phyloP scores from a whole-genome alignment of 805 yeast species.

The Ogataea corticis region DNA sequence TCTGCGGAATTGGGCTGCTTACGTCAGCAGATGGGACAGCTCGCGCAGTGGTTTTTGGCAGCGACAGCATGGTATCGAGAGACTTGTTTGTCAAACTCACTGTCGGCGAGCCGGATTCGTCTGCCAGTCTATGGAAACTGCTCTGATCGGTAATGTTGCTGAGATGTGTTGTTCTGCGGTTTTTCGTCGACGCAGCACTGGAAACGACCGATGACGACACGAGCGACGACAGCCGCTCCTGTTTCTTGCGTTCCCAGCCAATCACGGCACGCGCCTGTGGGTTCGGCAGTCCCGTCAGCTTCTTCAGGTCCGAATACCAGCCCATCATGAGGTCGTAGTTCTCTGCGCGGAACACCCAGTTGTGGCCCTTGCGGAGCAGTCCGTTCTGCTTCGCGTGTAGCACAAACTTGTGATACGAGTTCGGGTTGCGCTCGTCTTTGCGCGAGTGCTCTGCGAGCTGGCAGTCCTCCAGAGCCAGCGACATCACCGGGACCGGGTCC shows the following conservation, averaged over 20 bases:
- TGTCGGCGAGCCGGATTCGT: slow-evolving; percentile 15
- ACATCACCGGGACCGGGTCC: slow-evolving; percentile 82
- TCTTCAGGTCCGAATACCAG: slow-evolving; percentile 82
- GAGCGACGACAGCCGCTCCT: slow-evolving; percentile 21
- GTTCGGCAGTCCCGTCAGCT: slow-evolving; percentile 61
- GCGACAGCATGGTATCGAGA: slow-evolving; percentile 22
- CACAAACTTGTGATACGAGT: slow-evolving; percentile 71
- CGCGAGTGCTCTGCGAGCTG: slow-evolving; percentile 80
- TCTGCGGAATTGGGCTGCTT: slow-evolving; percentile 3
- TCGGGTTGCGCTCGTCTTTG: slow-evolving; percentile 57
- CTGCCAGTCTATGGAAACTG: slow-evolving; percentile 14
- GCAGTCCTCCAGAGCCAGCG: slow-evolving; percentile 76
- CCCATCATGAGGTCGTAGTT: slow-evolving; percentile 73
- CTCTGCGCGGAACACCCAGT: slow-evolving; percentile 94
- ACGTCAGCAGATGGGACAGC: neutral
- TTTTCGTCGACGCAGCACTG: slow-evolving; percentile 13
- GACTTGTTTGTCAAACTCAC: slow-evolving; percentile 28
- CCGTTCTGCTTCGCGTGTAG: slow-evolving; percentile 75
- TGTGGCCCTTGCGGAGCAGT: slow-evolving; percentile 76
- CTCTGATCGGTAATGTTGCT: slow-evolving; percentile 20
- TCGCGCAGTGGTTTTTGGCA: slow-evolving; percentile 18
- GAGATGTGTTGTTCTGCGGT: slow-evolving; percentile 19
- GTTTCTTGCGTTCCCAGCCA: slow-evolving; percentile 36
- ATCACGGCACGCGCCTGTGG: slow-evolving; percentile 57
- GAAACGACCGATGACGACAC: slow-evolving; percentile 34